A percentile compares a stretch with the other conserved stretches of the same genome.
Evolutionary conservation across 1,139 yeast genomes (phyloP).

Genomic region (Oligophagozyma castellii): DNA sequence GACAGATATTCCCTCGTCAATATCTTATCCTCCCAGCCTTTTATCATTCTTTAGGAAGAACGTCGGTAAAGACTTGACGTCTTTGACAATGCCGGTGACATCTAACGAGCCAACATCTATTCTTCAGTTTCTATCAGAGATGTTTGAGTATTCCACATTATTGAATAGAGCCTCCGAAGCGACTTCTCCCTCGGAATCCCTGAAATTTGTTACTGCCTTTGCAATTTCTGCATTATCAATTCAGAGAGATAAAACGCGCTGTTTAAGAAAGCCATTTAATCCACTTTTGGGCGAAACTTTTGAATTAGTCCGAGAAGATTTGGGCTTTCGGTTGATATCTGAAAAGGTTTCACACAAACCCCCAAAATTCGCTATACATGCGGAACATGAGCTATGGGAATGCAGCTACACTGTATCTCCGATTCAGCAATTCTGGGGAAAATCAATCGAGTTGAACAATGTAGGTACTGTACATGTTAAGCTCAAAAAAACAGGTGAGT

Average conservation of each 20-base stretch:
- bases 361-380: slow-evolving; percentile 65
- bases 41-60: slow-evolving; percentile 71
- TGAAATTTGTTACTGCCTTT: slow-evolving; percentile 60
- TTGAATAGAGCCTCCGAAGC: slow-evolving; percentile 44
- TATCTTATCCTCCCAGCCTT: slow-evolving; percentile 67
- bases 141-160: slow-evolving; percentile 60
- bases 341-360: slow-evolving; percentile 82
- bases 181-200: slow-evolving; percentile 38
- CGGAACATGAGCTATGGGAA: slow-evolving; percentile 66
- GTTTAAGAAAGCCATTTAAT: slow-evolving; percentile 79
- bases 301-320: slow-evolving; percentile 70
- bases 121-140: slow-evolving; percentile 66
- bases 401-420: slow-evolving; percentile 66
- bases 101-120: slow-evolving; percentile 83
- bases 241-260: slow-evolving; percentile 60
- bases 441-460: slow-evolving; percentile 70
- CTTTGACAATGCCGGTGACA: slow-evolving; percentile 88
- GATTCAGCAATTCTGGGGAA: slow-evolving; percentile 89
- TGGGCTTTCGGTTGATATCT: slow-evolving; percentile 51
- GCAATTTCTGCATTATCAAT: slow-evolving; percentile 65
- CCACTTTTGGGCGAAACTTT: slow-evolving; percentile 82
- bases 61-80: slow-evolving; percentile 79
- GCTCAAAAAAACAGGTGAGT: slow-evolving; percentile 50
- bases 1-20: slow-evolving; percentile 44
- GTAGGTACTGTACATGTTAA: slow-evolving; percentile 52